phyloP scores from a whole-genome alignment of 2,329 filamentous ascomycete species.

The Blastomyces percursus region DNA sequence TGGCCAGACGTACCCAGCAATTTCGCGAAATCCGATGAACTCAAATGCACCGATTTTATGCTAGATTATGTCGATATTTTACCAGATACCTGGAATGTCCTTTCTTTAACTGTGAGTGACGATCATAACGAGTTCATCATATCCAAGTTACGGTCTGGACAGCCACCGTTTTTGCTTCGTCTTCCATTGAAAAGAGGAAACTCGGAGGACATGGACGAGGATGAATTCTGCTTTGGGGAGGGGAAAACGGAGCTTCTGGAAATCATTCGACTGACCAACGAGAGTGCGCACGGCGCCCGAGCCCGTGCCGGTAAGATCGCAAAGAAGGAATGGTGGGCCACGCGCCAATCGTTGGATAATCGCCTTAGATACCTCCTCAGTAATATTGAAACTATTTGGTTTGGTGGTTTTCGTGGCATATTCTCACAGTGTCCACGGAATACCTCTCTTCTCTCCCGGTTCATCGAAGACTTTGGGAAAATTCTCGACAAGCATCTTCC shows the following conservation, averaged over 20 bases:
- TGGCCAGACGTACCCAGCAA: slow-evolving; percentile 35
- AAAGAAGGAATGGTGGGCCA: slow-evolving; percentile 79
- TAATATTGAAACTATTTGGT: slow-evolving; percentile 86
- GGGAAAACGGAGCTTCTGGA: slow-evolving; percentile 70
- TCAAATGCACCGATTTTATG: slow-evolving; percentile 56
- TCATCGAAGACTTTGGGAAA: slow-evolving; percentile 65
- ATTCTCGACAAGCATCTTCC: slow-evolving; percentile 78
- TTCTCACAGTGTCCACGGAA: slow-evolving; percentile 63
- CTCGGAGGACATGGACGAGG: slow-evolving; percentile 66
- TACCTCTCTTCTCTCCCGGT: slow-evolving; percentile 56
- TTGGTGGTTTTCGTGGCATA: slow-evolving; percentile 90
- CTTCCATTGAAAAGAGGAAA: slow-evolving; percentile 75
- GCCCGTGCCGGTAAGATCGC: slow-evolving; percentile 64
- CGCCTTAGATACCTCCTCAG: slow-evolving; percentile 66
- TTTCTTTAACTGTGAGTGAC: slow-evolving; percentile 77
- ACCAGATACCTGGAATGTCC: slow-evolving; percentile 68
- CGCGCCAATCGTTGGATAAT: slow-evolving; percentile 67
- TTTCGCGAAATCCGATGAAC: slow-evolving; percentile 13
- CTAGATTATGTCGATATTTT: slow-evolving; percentile 75
- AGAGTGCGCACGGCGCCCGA: slow-evolving; percentile 63
- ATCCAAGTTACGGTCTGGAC: slow-evolving; percentile 65
- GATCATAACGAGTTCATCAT: slow-evolving; percentile 75
- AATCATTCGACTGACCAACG: slow-evolving; percentile 71
- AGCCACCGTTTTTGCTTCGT: slow-evolving; percentile 73
- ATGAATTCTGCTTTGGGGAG: slow-evolving; percentile 72